These are phyloP conservation scores for Stylosanthes scabra DNA, from an alignment of 331 rosid species.

Conservation along the genomic window DNA sequence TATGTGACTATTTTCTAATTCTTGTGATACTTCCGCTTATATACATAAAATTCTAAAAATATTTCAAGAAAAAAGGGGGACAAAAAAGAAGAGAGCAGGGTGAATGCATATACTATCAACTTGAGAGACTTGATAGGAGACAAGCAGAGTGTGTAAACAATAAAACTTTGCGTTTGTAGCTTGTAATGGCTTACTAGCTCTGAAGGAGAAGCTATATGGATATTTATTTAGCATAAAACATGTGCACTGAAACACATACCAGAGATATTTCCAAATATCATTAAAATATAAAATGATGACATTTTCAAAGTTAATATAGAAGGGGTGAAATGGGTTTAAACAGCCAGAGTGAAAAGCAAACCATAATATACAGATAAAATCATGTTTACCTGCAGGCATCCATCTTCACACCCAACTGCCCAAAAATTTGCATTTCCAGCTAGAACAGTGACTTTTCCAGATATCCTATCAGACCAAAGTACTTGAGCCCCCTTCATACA, in stretches of 20 bases:
- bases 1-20: not conserved
- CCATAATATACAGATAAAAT: not conserved
- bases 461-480: slow-evolving; percentile 95
- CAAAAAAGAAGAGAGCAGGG: not conserved
- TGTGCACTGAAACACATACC: not conserved
- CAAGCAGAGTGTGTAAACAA: not conserved
- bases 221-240: slow-evolving; percentile 10
- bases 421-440: slow-evolving; percentile 95
- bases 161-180: not conserved
- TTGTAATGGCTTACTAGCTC: not conserved
- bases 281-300: slow-evolving; percentile 6
- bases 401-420: slow-evolving; percentile 99
- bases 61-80: no score
- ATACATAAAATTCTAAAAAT: not conserved
- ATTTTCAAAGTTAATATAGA: not conserved
- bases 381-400: slow-evolving; percentile 84
- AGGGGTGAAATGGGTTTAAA: not conserved
- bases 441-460: slow-evolving; percentile 92
- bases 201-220: slow-evolving; percentile 22
- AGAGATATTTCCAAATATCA: not conserved
- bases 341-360: slow-evolving; percentile 13
- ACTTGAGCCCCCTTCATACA: slow-evolving; percentile 69
- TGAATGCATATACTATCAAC: no score
- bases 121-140: not conserved
- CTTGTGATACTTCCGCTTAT: not conserved